Evolutionary conservation across 2,329 filamentous ascomycete genomes (phyloP), one percentile per base, ranked within the genome.

Genomic region (Penicillium sp.): DNA sequence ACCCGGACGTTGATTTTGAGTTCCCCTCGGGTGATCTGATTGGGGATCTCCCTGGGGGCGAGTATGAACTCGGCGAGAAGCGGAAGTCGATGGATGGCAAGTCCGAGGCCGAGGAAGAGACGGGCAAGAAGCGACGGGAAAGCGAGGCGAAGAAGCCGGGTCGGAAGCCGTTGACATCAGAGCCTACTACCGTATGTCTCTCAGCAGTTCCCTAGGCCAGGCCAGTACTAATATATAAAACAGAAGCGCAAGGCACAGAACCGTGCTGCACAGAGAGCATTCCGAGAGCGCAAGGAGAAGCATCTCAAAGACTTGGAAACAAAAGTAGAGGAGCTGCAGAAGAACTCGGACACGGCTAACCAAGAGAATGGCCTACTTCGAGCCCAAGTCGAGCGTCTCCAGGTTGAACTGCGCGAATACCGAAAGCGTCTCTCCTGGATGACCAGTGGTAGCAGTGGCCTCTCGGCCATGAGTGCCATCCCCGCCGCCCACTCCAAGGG

Each of bases 211-310:
- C 36, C 18, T 46, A 24, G 34, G 33, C 39, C 7, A 6, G 21
- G 18, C 34, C 37, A 43, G 29, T 52, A 53, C 66, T 72, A 64
- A 73, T 57, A 1, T 16, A 19, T 19, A 33, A 18, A 50, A 49
- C 59, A 79, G 75, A 79, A 79, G 66, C 76, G 77, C 66, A 99
- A 99, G 78, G 94, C 94, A 9, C 92, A 97, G 70, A 97, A 97
- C 64, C 86, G 92, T 63, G 92, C 92, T 10, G 92, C 92, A 4
- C 92, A 97, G 75, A 86, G 92, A 54, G 92, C 92, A 6, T 97
- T 97, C 82, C 87, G 92, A 51, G 92, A 97, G 73, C 89, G 92
- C 59, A 97, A 97, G 76, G 92, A 97, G 74, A 93, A 90, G 77
- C 92, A 79, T 52, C 58, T 79, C 31, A 78, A 77, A 58, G 78